Base-by-base conservation (phyloP, 2,329 filamentous ascomycete species). In the Pestalotiopsis sp. region DNA sequence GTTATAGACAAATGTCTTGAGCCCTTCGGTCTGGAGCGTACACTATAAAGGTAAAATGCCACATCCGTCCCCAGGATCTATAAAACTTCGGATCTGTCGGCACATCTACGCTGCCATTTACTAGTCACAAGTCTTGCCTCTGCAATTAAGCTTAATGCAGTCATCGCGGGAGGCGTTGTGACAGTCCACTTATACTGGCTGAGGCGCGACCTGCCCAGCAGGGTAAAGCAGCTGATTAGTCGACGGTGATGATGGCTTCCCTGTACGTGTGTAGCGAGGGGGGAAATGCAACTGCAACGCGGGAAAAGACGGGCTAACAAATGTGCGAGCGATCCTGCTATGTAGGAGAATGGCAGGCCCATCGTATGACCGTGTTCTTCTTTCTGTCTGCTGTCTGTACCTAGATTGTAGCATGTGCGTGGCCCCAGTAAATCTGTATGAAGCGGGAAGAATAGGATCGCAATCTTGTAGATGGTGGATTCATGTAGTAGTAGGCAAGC, bases 101-200 rank as follows among this genome's bases (percentile, higher is more conserved):
- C 59, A 62, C 59, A 40, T 27, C 31, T 27, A 40, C 27, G 20
- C n/a, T 61, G 31, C 59, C 27, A 20, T 40, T 31, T 61, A 12
- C 27, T 36, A 62, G 59, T 36, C 57, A 59, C 57, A 27, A 59
- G 57, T 59, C 23, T 12, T 59, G 57, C 25, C 57, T 59, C 25
- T 59, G 45, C 59, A 40, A 62, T 38, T 62, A 62, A 62, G 59
- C 59, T 62, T 40, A 62, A 62, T 40, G 59, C 31, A 40, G 59
- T 27, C 36, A 20, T 36, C 36, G 59, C 25, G 59, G 59, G 25
- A 62, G 59, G 59, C 31, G 59, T 62, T 36, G 25, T 62, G 59
- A 20, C 27, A 62, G 59, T 52, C 45, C 45, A 52, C 45, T 52
- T 52, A 52, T n/a, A 52, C 45, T 52, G 45, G 17, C 45, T n/a